Conservation (phyloP, 1,284 basidiomycete genomes). For the Ustanciosporium gigantosporum region DNA sequence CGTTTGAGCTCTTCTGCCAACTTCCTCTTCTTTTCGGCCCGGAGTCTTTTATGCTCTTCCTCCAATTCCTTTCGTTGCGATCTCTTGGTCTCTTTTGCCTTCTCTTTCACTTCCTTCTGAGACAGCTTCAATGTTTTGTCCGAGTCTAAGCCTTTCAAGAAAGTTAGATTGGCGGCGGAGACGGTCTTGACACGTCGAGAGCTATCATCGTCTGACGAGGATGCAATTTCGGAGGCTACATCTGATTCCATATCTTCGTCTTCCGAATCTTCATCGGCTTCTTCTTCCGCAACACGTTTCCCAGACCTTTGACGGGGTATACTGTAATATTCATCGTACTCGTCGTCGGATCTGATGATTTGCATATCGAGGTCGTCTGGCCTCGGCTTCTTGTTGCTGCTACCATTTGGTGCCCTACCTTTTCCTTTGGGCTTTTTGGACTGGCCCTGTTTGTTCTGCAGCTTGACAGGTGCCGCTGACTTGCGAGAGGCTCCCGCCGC, state of each 20-base stretch:
- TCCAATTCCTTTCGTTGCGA: constrained; percentile 19
- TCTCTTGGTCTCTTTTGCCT: constrained; percentile 22
- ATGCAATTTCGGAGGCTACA: constrained; percentile 25
- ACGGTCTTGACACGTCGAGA: constrained; percentile 8
- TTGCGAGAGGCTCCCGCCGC: no score
- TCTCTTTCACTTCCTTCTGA: constrained; percentile 32
- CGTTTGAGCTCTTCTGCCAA: constrained; percentile 70
- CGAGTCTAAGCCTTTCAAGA: constrained; percentile 14
- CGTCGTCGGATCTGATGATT: constrained; percentile 25
- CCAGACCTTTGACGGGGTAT: no score
- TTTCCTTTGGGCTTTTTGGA: no score
- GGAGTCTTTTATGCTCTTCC: constrained; percentile 7
- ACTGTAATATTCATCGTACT: no score
- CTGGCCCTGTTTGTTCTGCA: no score
- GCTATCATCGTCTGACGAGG: constrained; percentile 4
- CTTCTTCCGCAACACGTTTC: no score
- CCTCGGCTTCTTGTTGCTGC: no score
- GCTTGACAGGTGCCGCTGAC: no score
- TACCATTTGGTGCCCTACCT: no score
- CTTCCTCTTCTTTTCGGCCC: constrained; percentile 65
- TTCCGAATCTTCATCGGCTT: not conserved
- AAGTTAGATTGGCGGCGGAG: constrained; percentile 24
- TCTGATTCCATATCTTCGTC: constrained; percentile 24
- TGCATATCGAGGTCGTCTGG: constrained; percentile 41
- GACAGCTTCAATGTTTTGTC: constrained; percentile 18